phyloP scores from a whole-genome alignment of 768 basidiomycete species.

The Mycena haematopus region DNA sequence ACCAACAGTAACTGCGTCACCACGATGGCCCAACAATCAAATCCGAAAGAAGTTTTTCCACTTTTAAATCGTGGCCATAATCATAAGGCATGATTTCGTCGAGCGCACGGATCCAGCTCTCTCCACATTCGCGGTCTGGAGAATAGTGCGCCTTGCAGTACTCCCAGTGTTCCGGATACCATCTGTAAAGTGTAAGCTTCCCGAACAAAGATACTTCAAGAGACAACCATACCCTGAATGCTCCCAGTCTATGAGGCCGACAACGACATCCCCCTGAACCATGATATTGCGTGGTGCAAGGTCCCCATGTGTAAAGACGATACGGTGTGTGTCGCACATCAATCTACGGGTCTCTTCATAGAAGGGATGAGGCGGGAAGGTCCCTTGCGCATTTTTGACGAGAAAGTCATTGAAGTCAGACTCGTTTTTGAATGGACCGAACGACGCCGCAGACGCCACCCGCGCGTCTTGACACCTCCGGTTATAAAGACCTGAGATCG shows the following conservation, averaged over 20 bases:
- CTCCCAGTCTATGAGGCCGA: constrained; percentile 5
- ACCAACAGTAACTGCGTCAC: no score
- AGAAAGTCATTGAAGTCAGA: constrained; percentile 10
- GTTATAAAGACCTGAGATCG: neutral
- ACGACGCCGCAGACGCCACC: neutral
- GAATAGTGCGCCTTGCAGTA: no score
- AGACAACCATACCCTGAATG: constrained; percentile 7
- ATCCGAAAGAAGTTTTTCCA: no score
- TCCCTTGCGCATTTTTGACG: neutral
- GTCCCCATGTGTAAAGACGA: constrained; percentile 8
- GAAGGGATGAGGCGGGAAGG: neutral
- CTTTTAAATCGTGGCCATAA: no score
- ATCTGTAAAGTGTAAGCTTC: no score
- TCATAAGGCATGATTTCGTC: no score
- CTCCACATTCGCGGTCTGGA: no score
- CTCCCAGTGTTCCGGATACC: no score
- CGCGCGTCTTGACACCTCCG: neutral
- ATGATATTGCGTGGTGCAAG: constrained; percentile 9
- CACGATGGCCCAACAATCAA: no score
- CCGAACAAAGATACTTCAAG: no score
- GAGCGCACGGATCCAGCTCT: no score
- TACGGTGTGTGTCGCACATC: constrained; percentile 8
- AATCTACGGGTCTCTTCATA: neutral
- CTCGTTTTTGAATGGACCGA: constrained; percentile 9
- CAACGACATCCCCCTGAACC: neutral